Evolutionary conservation across 148 eudicot genomes (phyloP), one percentile per base, ranked within the genome.

Genomic region (Silene uniflora): DNA sequence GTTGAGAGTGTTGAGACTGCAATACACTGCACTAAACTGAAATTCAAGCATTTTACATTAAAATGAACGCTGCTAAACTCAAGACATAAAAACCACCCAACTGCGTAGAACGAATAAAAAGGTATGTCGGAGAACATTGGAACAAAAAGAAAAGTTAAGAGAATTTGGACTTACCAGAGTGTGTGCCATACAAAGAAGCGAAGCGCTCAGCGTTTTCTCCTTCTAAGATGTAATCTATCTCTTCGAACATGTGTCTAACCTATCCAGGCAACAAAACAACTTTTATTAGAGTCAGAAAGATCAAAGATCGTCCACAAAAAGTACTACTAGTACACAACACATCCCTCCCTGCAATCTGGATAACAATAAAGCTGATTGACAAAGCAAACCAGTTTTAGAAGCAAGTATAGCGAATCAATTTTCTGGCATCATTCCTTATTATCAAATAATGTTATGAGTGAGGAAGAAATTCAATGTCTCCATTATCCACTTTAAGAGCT

Each of bases 231-330:
- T 95, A 95, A 85, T 95, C 99, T 85, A 95, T 92, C 86, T 95
- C 99, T 82, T 95, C 94, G 81, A 95, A 95, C 99, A 95, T 95
- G 82, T 95, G 99, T 83, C 99, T 92, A 77, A 95, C 99, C 99
- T 95, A 81, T 78, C 71, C 81, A 88, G 73, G 64, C 42, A 81
- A 75, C 72, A n/a, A 68, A 81, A 67, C 58, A 7, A 74, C 27
- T 32, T 44, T 22, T 19, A 68, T 32, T 61, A 69, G 75, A n/a
- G 65, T 22, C 24, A 29, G 55, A 55, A 58, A 42, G 65, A 73
- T 19, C 6, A 55, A 58, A 42, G 65, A 73, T 19, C 6, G 22
- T 29, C 55, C 39, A 66, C 44, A 62, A 71, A 24, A 22, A 14
- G 25, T 9, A 68, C 27, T 42, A 24, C 22, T 29, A n/a, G n/a